Evolutionary conservation across 140 eudicot species (phyloP), one percentile per base, ranked within the genome.

Genomic region (Anethum foeniculum): DNA sequence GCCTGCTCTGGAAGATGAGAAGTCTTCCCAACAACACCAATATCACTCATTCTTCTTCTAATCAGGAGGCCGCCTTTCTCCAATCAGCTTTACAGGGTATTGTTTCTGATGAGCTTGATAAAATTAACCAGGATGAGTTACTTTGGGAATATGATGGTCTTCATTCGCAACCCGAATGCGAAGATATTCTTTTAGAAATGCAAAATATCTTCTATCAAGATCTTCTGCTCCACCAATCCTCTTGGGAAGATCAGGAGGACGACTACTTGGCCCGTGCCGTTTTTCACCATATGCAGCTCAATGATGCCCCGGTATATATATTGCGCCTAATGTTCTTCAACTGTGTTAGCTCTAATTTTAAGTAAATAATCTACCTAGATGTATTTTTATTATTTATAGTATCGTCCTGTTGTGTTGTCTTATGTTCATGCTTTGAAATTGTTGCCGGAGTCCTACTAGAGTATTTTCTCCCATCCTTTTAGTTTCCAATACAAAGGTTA

Each of bases 71-170:
- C 15, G 7, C 68, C 32, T 74, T 85, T n/a, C 75, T 94, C 80
- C 88, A 87, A 76, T 87, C 97, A 80, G 84, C 91, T 48, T 86
- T 94, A 71, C 91, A 89, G 81, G 92, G 77, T 79, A 94, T 94
- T 13, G 96, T 92, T 84, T 85, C 93, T 11, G 97, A 94, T 79
- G 99, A 94, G 84, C 75, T 94, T 41, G 87, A 78, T 64, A 92
- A 89, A 82, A 79, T 92, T 9, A 88, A 92, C n/a, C 47, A 39
- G 85, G 97, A 94, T 77, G 97, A 94, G 75, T 82, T 73, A 51
- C 71, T 94, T 77, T 94, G 99, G 99, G 97, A 94, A 83, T 94
- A 92, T 82, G 95, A 92, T 85, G 97, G 98, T 58, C 87, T 89
- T 75, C 89, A 87, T 32, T 92, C 81, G 85, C 85, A 92, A 79